Percentiles rank a stretch among this genome's conserved stretches.
Conservation (phyloP, 2,329 filamentous ascomycete species). For the Verticillium klebahnii region DNA sequence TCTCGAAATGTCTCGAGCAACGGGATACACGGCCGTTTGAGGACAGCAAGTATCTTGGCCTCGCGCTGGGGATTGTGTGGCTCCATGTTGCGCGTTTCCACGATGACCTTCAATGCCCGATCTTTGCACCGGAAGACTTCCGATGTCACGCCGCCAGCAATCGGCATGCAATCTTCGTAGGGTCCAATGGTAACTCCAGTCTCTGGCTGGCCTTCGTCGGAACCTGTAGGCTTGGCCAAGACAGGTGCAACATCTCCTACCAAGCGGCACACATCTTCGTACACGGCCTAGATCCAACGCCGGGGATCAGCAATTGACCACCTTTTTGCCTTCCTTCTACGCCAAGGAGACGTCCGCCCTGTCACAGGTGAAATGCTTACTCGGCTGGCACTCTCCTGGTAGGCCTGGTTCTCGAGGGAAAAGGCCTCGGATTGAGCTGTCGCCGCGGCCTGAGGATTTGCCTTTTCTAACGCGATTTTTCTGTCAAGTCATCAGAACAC, state of each 20-base stretch:
- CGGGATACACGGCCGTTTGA: constrained; percentile 55
- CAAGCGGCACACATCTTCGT: constrained; percentile 36
- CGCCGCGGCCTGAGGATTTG: constrained; percentile 2
- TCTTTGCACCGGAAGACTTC: constrained; percentile 68
- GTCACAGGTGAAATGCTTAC: neutral
- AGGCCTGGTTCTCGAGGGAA: constrained; percentile 12
- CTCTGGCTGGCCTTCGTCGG: constrained; percentile 10
- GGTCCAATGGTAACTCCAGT: constrained; percentile 45
- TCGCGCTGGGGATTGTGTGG: constrained; percentile 84
- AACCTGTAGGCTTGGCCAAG: neutral
- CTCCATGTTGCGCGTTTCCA: constrained; percentile 64
- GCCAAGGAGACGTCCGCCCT: too few relatives aligned
- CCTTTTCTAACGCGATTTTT: constrained; percentile 8
- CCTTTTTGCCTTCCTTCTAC: too few relatives aligned
- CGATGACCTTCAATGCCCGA: constrained; percentile 80
- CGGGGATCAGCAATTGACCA: neutral
- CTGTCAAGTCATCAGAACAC: neutral
- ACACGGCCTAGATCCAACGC: constrained; percentile 18
- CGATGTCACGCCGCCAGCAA: constrained; percentile 72
- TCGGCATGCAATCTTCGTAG: constrained; percentile 47
- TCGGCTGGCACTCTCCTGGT: constrained; percentile 8
- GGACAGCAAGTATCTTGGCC: constrained; percentile 62
- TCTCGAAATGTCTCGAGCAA: constrained; percentile 72
- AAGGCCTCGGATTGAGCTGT: constrained; percentile 14
- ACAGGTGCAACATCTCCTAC: constrained; percentile 9